Base-by-base conservation (phyloP, 306 rosid genomes). In the Sesbania bispinosa region DNA sequence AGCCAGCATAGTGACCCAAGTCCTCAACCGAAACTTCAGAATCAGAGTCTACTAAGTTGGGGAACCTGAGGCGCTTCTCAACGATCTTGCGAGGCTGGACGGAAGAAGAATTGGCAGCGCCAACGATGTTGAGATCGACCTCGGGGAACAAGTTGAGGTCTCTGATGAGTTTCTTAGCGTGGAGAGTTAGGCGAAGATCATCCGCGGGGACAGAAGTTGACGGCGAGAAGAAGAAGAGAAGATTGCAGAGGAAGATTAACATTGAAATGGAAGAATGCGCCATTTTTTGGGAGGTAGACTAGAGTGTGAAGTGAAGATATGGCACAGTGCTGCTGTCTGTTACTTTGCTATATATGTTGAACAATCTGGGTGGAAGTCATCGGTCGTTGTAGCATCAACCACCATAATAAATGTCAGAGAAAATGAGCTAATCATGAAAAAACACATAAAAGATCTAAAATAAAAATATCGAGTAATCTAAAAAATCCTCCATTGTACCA, bases 1-100 rank as follows among this genome's bases (percentile, higher is more conserved):
- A 92, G 0, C 98, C 96, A 75, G 98, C 96, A 47, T 86, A 82
- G 71, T 92, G 98, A 75, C 96, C 96, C 58, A 92, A 84, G 57
- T 92, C 96, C 29, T 88, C 88, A 58, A 83, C 62, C 5, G 91
- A 57, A 61, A 51, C 76, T 4, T 67, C 87, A 18, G 92, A 85
- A 18, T 73, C 89, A 14, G 82, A 84, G 26, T 24, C 73, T 1
- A 55, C 48, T 19, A 92, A 43, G 76, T 80, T 69, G 11, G 93
- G 96, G 62, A 92, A 82, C 16, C 27, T 75, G 52, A 92, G 67
- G 18, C 62, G 86, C 81, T 81, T 92, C 91, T 92, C 98, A 15
- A 88, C 85, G 71, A 92, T 79, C 65, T 53, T 82, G 74, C 75
- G 67, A 1, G 43, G 15, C 3, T 60, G 42, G 66, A 62, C 8